Evolutionary conservation across 306 rosid genomes (phyloP).

Genomic region (Prunus campanulata): DNA sequence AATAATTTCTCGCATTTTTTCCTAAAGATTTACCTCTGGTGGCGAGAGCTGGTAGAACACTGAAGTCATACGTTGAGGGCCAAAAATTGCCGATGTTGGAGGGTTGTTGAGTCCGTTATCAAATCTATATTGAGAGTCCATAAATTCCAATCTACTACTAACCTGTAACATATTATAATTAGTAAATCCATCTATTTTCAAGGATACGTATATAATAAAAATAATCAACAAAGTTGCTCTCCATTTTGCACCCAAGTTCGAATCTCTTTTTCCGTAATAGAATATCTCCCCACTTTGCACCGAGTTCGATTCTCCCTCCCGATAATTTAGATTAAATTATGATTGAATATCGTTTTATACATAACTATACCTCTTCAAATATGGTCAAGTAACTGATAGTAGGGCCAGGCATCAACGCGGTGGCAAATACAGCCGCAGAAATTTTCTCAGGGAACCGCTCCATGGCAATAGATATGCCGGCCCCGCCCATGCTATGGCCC

Average conservation of each 20-base stretch:
- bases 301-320: too few species aligned
- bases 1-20: too few species aligned
- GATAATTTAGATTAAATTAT: too few species aligned
- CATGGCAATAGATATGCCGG: slow-evolving; percentile 32
- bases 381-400: slow-evolving; percentile 1
- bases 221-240: too few species aligned
- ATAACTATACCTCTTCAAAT: slow-evolving; percentile 1
- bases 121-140: slow-evolving; percentile 3
- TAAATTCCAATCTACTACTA: background rate
- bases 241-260: too few species aligned
- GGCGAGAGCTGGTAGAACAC: slow-evolving; percentile 1
- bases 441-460: slow-evolving; percentile 37
- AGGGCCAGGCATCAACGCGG: slow-evolving; percentile 41
- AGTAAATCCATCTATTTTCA: too few species aligned
- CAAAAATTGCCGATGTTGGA: slow-evolving; percentile 20
- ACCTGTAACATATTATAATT: background rate
- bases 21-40: background rate
- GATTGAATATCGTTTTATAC: too few species aligned
- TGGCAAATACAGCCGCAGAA: slow-evolving; percentile 27
- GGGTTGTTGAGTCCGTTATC: slow-evolving; percentile 29
- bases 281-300: too few species aligned
- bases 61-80: background rate
- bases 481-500: slow-evolving; percentile 49
- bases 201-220: too few species aligned
- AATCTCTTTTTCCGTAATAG: too few species aligned